Percentiles rank a stretch among this genome's conserved stretches.
Evolutionary conservation across 805 yeast species (phyloP).

Genomic region (Ogataea saltuana): DNA sequence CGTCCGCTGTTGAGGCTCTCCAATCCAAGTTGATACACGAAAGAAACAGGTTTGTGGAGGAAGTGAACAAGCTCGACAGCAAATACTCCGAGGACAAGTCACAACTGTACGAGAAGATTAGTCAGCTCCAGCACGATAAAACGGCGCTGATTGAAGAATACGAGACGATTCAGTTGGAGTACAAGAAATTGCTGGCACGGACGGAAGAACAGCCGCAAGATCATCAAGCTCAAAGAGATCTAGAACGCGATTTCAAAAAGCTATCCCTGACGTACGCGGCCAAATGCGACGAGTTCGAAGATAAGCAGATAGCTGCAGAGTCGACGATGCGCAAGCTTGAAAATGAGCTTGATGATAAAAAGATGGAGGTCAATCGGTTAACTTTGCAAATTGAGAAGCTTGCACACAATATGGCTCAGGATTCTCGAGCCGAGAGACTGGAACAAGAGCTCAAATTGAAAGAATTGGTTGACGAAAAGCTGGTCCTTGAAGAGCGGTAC

Average conservation of each 20-base stretch:
- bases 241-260: slow-evolving; percentile 42
- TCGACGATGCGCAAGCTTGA: slow-evolving; percentile 11
- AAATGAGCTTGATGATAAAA: slow-evolving; percentile 36
- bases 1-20: slow-evolving; percentile 13
- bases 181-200: slow-evolving; percentile 12
- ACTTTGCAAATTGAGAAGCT: slow-evolving; percentile 21
- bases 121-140: slow-evolving; percentile 39
- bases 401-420: slow-evolving; percentile 34
- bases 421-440: slow-evolving; percentile 30
- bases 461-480: slow-evolving; percentile 38
- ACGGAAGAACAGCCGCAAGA: slow-evolving; percentile 14
- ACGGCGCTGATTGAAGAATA: slow-evolving; percentile 39
- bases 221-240: slow-evolving; percentile 22
- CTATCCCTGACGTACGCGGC: slow-evolving; percentile 37
- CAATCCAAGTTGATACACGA: slow-evolving; percentile 16
- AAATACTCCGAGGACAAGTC: slow-evolving; percentile 32
- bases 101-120: slow-evolving; percentile 36
- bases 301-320: slow-evolving; percentile 22
- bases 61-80: slow-evolving; percentile 15
- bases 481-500: slow-evolving; percentile 41
- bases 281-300: slow-evolving; percentile 26
- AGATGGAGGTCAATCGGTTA: slow-evolving; percentile 38
- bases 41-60: slow-evolving; percentile 20
- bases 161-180: slow-evolving; percentile 32
- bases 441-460: slow-evolving; percentile 35